A percentile compares a stretch with the other conserved stretches of the same genome.
Conservation (phyloP, 176 grass and related monocot species). For the Dendrocalamus sinicus region DNA sequence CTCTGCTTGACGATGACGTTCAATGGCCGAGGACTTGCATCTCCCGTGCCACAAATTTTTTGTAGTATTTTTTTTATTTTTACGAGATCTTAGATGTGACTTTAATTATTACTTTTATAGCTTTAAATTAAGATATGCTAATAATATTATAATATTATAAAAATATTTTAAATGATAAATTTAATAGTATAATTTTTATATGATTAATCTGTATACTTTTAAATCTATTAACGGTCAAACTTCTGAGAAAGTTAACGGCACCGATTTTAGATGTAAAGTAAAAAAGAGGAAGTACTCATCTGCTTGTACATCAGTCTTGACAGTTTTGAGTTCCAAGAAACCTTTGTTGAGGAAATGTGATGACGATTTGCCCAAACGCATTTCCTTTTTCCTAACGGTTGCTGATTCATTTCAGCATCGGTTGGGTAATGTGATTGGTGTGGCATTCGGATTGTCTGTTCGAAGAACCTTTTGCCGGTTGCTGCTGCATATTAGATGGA, state of each 20-base stretch:
- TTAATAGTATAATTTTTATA: too few relatives aligned
- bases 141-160: too few relatives aligned
- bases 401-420: not conserved
- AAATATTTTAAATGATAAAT: too few relatives aligned
- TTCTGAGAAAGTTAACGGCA: too few relatives aligned
- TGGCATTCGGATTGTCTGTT: not conserved
- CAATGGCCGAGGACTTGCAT: not conserved
- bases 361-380: not conserved
- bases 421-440: conserved; percentile 19
- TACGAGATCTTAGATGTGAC: too few relatives aligned
- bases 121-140: too few relatives aligned
- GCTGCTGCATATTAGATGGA: not conserved
- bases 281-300: too few relatives aligned
- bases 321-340: not conserved
- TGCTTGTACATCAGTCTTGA: not conserved
- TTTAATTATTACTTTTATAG: too few relatives aligned
- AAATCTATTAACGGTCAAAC: too few relatives aligned
- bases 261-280: too few relatives aligned
- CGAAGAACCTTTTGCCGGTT: not conserved
- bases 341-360: not conserved
- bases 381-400: not conserved
- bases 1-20: not conserved
- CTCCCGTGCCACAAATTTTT: not conserved
- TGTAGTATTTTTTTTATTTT: too few relatives aligned
- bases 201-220: too few relatives aligned